Evolutionary conservation across 768 basidiomycete species (phyloP).

Genomic region (Boletellus sp.): DNA sequence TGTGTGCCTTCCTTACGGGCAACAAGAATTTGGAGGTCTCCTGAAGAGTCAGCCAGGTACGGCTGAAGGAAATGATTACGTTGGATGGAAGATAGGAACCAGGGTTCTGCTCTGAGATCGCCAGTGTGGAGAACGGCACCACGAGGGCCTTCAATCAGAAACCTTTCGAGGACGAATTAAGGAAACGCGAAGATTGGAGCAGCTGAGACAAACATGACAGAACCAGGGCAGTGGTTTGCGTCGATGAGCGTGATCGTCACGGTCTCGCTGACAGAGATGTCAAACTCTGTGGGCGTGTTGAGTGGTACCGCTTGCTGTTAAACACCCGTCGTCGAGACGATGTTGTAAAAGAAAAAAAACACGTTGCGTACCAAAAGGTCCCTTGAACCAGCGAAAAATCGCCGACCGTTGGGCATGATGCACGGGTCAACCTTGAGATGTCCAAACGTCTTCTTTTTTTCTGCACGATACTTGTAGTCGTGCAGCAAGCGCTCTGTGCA

Average conservation of each 20-base stretch:
- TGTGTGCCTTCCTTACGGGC: conserved; percentile 24
- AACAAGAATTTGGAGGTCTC: conserved; percentile 23
- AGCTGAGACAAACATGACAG: conserved; percentile 66
- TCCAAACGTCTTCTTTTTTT: conserved; percentile 49
- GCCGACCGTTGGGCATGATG: conserved; percentile 42
- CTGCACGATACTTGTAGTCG: conserved; percentile 35
- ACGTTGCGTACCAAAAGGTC: conserved; percentile 43
- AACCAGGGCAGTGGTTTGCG: conserved; percentile 94
- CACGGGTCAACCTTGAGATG: conserved; percentile 63
- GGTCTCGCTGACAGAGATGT: conserved; percentile 50
- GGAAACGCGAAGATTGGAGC: background rate
- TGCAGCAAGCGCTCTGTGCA: conserved; percentile 59
- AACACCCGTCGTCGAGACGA: background rate
- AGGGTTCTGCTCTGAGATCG: conserved; percentile 85
- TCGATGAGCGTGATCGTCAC: conserved; percentile 80
- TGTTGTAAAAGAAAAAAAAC: background rate
- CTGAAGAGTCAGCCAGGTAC: conserved; percentile 48
- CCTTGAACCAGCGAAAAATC: conserved; percentile 50
- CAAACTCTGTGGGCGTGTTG: conserved; percentile 59
- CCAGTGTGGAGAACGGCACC: conserved; percentile 88
- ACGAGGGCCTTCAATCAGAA: conserved; percentile 67
- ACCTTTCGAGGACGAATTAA: conserved; percentile 48
- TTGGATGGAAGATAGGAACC: conserved; percentile 64
- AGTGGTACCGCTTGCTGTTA: conserved; percentile 54
- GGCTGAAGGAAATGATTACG: conserved; percentile 70